These are phyloP conservation scores for Trichoderma sp. DNA, from an alignment of 2,329 filamentous ascomycete genomes.

Conservation along the genomic window DNA sequence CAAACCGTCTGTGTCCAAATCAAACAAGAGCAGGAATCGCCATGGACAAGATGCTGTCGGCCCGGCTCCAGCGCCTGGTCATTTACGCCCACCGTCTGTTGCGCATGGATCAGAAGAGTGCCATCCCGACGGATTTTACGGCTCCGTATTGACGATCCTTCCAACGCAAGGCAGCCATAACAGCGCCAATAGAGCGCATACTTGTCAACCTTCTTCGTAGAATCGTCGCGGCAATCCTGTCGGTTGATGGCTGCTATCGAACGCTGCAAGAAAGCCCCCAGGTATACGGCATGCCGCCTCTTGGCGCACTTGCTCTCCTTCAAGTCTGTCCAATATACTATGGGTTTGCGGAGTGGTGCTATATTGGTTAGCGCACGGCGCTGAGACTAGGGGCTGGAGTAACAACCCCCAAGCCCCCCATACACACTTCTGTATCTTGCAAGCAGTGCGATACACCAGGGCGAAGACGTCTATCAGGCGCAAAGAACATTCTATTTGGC, in stretches of 20 bases:
- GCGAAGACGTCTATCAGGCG: not conserved
- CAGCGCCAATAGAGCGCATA: not conserved
- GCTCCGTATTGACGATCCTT: constrained; percentile 11
- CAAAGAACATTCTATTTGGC: not conserved
- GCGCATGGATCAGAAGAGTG: constrained; percentile 13
- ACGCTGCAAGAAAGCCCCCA: not conserved
- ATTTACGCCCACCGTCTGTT: constrained; percentile 7
- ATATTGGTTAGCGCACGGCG: constrained; percentile 18
- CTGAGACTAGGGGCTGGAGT: constrained; percentile 16
- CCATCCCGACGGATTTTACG: constrained; percentile 11
- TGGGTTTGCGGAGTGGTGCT: constrained; percentile 19
- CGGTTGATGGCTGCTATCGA: not conserved
- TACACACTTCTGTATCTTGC: not conserved
- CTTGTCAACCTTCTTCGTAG: not conserved
- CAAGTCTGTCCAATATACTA: not conserved
- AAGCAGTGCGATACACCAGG: not conserved
- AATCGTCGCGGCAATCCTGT: not conserved
- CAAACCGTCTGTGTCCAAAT: not conserved
- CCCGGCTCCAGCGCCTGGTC: constrained; percentile 19
- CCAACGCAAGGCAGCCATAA: not conserved
- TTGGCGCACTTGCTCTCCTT: constrained; percentile 4
- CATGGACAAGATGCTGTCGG: constrained; percentile 20
- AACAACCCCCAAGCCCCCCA: not conserved
- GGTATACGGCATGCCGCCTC: not conserved
- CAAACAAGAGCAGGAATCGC: not conserved